A percentile compares a stretch with the other conserved stretches of the same genome.
Evolutionary conservation across 345 rosid species (phyloP).

Genomic region (Ricinus communis): DNA sequence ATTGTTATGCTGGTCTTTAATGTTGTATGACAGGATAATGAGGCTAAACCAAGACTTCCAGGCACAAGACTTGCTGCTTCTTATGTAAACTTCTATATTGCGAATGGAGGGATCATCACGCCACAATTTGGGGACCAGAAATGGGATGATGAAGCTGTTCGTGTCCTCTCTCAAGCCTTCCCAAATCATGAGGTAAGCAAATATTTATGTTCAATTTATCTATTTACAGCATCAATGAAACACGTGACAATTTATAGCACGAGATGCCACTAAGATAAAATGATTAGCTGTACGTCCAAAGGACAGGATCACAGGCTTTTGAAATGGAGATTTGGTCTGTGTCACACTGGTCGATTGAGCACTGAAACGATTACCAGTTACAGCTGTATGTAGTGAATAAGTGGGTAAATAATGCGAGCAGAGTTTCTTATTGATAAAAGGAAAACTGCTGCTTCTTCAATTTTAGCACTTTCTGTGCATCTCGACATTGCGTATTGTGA

Average conservation of each 20-base stretch:
- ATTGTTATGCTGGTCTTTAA: constrained; percentile 5
- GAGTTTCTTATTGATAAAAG: too few species aligned
- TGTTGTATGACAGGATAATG: constrained; percentile 45
- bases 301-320: too few species aligned
- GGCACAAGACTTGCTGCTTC: constrained; percentile 90
- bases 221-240: not conserved
- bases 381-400: too few species aligned
- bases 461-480: too few species aligned
- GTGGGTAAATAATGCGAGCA: too few species aligned
- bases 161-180: constrained; percentile 64
- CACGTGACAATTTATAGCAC: not conserved
- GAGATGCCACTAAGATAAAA: not conserved
- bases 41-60: constrained; percentile 57
- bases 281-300: not conserved
- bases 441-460: too few species aligned
- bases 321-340: too few species aligned
- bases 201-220: constrained; percentile 8
- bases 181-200: constrained; percentile 59
- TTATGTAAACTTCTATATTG: constrained; percentile 76
- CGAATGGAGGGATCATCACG: constrained; percentile 63
- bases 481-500: not conserved
- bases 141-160: constrained; percentile 78
- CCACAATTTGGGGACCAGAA: constrained; percentile 83
- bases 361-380: too few species aligned
- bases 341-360: too few species aligned